Evolutionary conservation across 495 filamentous ascomycete genomes (phyloP).

Genomic region (Parathielavia hyrcaniae): DNA sequence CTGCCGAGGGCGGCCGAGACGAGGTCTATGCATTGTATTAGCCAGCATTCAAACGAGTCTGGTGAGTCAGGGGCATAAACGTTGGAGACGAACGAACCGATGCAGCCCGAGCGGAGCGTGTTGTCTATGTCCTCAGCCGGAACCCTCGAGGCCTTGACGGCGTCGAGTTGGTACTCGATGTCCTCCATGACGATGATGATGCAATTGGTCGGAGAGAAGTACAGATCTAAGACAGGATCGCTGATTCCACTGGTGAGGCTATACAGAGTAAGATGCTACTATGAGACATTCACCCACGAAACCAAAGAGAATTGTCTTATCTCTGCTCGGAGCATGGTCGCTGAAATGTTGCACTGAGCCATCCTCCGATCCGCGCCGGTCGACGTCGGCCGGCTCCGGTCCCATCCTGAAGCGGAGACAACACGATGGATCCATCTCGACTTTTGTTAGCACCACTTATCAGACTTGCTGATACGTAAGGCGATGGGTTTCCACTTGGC

Average conservation of each 20-base stretch:
- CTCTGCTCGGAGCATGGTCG: background rate
- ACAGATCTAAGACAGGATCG: background rate
- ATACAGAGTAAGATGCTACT: background rate
- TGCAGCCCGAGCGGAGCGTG: conserved; percentile 62
- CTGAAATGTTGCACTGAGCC: background rate
- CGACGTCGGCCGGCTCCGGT: conserved; percentile 27
- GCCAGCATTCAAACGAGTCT: background rate
- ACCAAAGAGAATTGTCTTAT: background rate
- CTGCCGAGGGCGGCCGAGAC: conserved; percentile 68
- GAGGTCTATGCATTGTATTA: conserved; percentile 51
- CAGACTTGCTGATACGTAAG: conserved; percentile 8
- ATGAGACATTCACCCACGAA: background rate
- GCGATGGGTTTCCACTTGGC: background rate
- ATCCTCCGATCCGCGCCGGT: conserved; percentile 2
- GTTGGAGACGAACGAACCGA: conserved; percentile 46
- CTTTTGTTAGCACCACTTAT: conserved; percentile 1
- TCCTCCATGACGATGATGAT: conserved; percentile 26
- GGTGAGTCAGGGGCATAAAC: background rate
- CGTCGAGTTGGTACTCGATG: conserved; percentile 42
- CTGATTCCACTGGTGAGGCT: background rate
- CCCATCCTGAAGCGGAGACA: background rate
- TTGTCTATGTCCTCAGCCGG: conserved; percentile 58
- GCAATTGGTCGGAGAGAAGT: background rate
- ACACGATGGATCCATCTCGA: conserved; percentile 4
- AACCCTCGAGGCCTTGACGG: conserved; percentile 44